phyloP scores from a whole-genome alignment of 208 protist species.

The Borovskyia barvae region DNA sequence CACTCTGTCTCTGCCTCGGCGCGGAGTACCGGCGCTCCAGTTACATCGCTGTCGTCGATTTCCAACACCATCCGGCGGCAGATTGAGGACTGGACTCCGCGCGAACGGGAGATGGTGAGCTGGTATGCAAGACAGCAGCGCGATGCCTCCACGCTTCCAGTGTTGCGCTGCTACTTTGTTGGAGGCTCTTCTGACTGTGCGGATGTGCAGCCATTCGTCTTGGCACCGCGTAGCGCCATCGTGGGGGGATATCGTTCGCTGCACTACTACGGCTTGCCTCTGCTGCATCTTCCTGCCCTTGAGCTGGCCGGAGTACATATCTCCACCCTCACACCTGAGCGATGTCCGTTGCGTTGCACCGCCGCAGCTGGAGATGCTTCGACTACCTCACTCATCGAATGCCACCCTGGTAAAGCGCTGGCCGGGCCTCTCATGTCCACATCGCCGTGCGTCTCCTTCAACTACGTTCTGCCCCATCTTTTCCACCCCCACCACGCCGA shows the following conservation, averaged over 20 bases:
- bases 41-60: neutral
- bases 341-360: neutral
- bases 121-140: slow-evolving; percentile 31
- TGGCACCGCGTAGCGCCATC: slow-evolving; percentile 26
- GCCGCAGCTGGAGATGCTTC: neutral
- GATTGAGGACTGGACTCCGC: neutral
- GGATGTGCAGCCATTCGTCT: slow-evolving; percentile 11
- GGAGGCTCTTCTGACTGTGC: neutral
- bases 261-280: slow-evolving; percentile 62
- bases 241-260: slow-evolving; percentile 54
- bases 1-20: neutral
- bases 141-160: slow-evolving; percentile 20
- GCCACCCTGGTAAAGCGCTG: neutral
- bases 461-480: slow-evolving; percentile 14
- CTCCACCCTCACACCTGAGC: neutral
- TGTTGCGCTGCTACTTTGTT: slow-evolving; percentile 20
- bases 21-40: neutral
- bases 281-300: slow-evolving; percentile 48
- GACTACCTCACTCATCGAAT: neutral
- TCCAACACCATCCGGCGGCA: slow-evolving; percentile 5
- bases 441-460: slow-evolving; percentile 1
- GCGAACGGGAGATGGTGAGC: neutral
- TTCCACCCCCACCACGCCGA: slow-evolving; percentile 29
- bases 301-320: slow-evolving; percentile 7
- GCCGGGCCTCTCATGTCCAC: neutral